These are phyloP conservation scores for Exobasidium cylindrosporum DNA, from an alignment of 1,284 basidiomycete genomes.

Conservation along the genomic window DNA sequence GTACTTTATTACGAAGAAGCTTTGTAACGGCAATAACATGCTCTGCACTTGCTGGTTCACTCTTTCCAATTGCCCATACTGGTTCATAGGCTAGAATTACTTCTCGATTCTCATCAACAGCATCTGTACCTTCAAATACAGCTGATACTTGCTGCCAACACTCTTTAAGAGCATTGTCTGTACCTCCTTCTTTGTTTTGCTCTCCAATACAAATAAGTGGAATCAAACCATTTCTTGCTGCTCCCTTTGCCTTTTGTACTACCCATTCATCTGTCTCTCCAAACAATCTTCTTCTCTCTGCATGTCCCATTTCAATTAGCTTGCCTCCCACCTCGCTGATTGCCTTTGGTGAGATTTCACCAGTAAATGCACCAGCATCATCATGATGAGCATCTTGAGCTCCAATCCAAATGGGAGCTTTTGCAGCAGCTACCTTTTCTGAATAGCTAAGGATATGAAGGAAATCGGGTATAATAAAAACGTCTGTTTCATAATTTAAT, in stretches of 20 bases:
- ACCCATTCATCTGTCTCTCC: constrained; percentile 45
- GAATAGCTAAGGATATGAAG: constrained; percentile 26
- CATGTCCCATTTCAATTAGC: constrained; percentile 50
- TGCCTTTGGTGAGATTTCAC: constrained; percentile 43
- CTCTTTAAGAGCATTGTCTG: constrained; percentile 32
- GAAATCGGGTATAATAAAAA: constrained; percentile 51
- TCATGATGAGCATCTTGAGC: constrained; percentile 42
- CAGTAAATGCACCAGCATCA: constrained; percentile 44
- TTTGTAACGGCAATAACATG: constrained; percentile 47
- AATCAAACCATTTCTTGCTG: constrained; percentile 30
- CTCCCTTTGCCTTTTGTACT: constrained; percentile 33
- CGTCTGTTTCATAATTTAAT: constrained; percentile 28
- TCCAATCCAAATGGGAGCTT: constrained; percentile 28
- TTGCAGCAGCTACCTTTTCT: neutral
- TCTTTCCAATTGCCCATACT: constrained; percentile 48
- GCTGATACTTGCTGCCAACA: constrained; percentile 43
- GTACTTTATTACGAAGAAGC: constrained; percentile 26
- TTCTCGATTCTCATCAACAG: constrained; percentile 15
- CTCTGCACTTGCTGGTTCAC: constrained; percentile 37
- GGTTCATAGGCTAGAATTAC: constrained; percentile 49
- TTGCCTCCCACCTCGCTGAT: constrained; percentile 38
- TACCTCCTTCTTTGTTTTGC: constrained; percentile 24
- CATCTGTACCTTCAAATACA: constrained; percentile 22
- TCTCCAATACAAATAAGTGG: constrained; percentile 51
- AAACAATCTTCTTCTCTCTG: constrained; percentile 41